These are phyloP conservation scores for Coprinellus micaceus DNA, from an alignment of 768 basidiomycete species.

Conservation along the genomic window DNA sequence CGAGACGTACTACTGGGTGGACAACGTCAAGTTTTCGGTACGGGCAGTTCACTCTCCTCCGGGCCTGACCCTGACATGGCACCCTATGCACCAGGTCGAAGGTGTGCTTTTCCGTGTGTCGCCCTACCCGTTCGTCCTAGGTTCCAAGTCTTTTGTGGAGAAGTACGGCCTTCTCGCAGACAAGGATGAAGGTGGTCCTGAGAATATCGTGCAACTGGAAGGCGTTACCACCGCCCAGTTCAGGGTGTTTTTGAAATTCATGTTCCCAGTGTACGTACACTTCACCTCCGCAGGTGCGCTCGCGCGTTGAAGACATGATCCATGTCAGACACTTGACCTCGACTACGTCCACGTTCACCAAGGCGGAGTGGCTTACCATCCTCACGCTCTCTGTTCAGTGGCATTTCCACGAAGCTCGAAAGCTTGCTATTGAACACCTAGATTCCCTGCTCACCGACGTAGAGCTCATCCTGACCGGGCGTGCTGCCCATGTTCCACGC, in stretches of 20 bases:
- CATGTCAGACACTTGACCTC: neutral
- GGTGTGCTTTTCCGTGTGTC: neutral
- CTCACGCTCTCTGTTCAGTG: conserved; percentile 3
- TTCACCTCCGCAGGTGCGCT: neutral
- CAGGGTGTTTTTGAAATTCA: neutral
- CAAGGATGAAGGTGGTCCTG: neutral
- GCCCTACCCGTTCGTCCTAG: neutral
- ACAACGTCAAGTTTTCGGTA: neutral
- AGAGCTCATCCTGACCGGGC: conserved; percentile 45
- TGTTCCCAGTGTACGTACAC: neutral
- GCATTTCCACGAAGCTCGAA: conserved; percentile 8
- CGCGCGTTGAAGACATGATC: neutral
- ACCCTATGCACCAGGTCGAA: neutral
- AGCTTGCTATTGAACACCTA: conserved; percentile 6
- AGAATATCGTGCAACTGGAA: neutral
- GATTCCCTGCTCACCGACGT: neutral
- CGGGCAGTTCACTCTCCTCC: neutral
- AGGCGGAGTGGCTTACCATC: conserved; percentile 6
- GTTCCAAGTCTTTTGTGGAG: neutral
- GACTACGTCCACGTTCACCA: neutral
- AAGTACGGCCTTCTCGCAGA: neutral
- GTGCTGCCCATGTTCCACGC: conserved; percentile 43
- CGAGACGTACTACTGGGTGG: neutral
- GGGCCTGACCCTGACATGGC: neutral
- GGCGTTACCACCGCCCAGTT: neutral